These are phyloP conservation scores for Dryadomyces quercus-mongolicae DNA, from an alignment of 2,329 filamentous ascomycete species.

Conservation along the genomic window DNA sequence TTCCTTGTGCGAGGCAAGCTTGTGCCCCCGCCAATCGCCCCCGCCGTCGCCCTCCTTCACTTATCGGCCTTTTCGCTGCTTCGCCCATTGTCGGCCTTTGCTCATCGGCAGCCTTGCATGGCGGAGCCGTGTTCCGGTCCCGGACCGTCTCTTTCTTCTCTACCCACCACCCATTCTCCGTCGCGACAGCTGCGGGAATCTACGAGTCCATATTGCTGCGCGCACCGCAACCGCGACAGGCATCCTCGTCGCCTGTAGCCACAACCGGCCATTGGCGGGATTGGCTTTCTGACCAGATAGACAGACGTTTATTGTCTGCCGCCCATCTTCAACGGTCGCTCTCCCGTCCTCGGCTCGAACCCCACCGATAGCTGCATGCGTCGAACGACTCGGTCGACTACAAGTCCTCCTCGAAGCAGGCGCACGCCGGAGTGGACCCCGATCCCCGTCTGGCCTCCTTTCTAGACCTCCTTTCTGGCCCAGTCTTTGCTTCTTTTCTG, in stretches of 20 bases:
- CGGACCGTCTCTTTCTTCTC: background rate
- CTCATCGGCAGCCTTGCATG: conserved; percentile 1
- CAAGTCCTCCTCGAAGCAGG: no score
- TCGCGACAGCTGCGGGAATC: background rate
- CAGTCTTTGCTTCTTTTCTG: background rate
- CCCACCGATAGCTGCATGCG: background rate
- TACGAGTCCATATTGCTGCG: background rate
- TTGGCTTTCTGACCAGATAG: no score
- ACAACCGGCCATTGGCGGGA: no score
- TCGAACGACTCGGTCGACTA: no score
- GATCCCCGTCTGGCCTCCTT: background rate
- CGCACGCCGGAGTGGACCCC: no score
- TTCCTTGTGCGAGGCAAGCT: background rate
- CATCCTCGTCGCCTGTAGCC: no score
- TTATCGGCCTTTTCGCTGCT: background rate
- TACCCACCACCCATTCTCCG: background rate
- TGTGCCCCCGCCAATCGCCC: background rate
- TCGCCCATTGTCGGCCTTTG: background rate
- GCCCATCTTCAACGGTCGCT: no score
- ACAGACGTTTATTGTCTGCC: no score
- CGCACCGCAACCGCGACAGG: no score
- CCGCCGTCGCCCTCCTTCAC: background rate
- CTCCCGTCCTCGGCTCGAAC: background rate
- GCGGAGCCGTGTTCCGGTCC: conserved; percentile 1
- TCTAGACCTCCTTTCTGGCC: background rate